Evolutionary conservation across 192 early-diverging fungal genomes (phyloP).

Genomic region (Coemansia sp.): DNA sequence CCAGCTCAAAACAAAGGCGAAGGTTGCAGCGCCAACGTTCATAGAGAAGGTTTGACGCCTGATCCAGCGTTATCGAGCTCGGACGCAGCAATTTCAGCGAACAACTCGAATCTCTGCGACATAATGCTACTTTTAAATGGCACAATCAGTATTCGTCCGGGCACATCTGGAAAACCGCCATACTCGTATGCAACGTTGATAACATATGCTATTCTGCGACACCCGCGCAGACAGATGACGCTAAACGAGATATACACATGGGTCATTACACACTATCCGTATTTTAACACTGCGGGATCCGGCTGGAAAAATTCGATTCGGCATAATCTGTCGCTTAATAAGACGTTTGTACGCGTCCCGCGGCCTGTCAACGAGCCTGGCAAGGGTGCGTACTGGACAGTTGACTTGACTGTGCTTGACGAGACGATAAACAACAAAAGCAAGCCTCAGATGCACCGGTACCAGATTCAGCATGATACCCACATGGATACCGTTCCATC

Average conservation of each 20-base stretch:
- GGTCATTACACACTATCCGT: constrained; percentile 73
- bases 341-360: constrained; percentile 74
- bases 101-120: constrained; percentile 21
- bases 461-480: constrained; percentile 17
- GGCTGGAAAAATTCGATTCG: constrained; percentile 87
- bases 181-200: constrained; percentile 83
- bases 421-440: constrained; percentile 21
- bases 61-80: not conserved
- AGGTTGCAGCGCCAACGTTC: not conserved
- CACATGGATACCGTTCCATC: not conserved
- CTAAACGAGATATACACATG: constrained; percentile 84
- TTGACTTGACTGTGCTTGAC: constrained; percentile 56
- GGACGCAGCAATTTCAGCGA: not conserved
- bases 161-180: constrained; percentile 65
- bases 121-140: constrained; percentile 49
- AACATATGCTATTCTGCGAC: constrained; percentile 72
- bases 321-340: constrained; percentile 86
- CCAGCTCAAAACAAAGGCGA: not conserved
- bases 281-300: constrained; percentile 68
- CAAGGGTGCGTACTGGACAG: constrained; percentile 84
- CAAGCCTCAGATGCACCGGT: constrained; percentile 22
- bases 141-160: constrained; percentile 32
- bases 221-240: constrained; percentile 67
- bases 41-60: not conserved
- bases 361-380: constrained; percentile 79